These are phyloP conservation scores for Oryza rufipogon DNA, from an alignment of 176 grass and related monocot species.

Conservation along the genomic window DNA sequence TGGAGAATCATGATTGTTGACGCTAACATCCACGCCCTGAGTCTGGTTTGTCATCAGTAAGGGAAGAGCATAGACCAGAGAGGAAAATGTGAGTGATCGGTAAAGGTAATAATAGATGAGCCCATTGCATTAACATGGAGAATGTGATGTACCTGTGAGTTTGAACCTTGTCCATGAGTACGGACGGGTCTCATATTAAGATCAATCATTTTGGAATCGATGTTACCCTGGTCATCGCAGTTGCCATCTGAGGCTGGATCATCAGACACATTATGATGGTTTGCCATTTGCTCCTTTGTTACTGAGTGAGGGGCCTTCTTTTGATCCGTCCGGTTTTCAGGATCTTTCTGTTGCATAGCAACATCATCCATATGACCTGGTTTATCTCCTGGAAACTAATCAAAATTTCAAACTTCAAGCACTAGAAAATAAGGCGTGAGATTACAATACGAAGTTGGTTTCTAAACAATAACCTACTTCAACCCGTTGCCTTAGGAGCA, in stretches of 20 bases:
- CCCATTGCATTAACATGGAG: background rate
- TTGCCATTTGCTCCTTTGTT: constrained; percentile 58
- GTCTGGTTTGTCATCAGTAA: constrained; percentile 54
- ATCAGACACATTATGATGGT: constrained; percentile 50
- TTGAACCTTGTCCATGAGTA: constrained; percentile 70
- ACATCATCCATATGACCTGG: constrained; percentile 62
- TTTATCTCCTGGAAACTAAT: constrained; percentile 97
- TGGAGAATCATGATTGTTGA: constrained; percentile 68
- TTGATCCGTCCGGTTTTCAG: constrained; percentile 53
- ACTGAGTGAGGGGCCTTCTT: constrained; percentile 47
- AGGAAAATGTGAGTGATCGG: constrained; percentile 1
- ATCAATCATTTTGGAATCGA: constrained; percentile 94
- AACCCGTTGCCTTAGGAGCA: constrained; percentile 89
- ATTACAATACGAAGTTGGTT: constrained; percentile 10
- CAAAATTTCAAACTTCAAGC: constrained; percentile 29
- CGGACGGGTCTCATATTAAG: constrained; percentile 79
- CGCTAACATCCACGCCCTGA: constrained; percentile 55
- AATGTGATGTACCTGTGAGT: constrained; percentile 65
- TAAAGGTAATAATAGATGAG: background rate
- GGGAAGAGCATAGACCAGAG: constrained; percentile 5
- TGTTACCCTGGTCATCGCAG: constrained; percentile 58
- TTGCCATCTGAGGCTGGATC: constrained; percentile 53
- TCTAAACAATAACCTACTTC: constrained; percentile 63
- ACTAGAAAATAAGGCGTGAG: constrained; percentile 2
- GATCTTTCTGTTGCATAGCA: constrained; percentile 62